Evolutionary conservation across 225 moss, liverwort and hornwort genomes (phyloP).

Genomic region (Physcomitrium patens): DNA sequence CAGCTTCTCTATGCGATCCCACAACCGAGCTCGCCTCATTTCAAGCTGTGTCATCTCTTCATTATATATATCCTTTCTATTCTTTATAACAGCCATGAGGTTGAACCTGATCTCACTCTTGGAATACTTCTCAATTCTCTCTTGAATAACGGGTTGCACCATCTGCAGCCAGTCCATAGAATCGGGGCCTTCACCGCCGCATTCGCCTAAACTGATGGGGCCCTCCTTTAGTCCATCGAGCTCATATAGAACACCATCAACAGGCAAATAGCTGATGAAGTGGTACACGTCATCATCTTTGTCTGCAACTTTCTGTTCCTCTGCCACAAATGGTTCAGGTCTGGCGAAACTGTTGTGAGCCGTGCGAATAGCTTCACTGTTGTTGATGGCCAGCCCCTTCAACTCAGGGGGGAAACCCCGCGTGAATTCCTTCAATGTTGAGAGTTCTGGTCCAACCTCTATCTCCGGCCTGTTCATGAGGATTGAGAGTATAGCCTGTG

Average conservation of each 20-base stretch:
- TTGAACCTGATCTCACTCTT: conserved; percentile 98
- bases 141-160: conserved; percentile 98
- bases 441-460: conserved; percentile 86
- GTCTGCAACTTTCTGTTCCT: conserved; percentile 88
- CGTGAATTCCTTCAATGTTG: conserved; percentile 82
- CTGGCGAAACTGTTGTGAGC: conserved; percentile 98
- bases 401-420: conserved; percentile 84
- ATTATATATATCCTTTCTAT: conserved; percentile 83
- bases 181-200: conserved; percentile 62
- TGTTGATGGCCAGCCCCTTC: conserved; percentile 95
- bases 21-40: conserved; percentile 59
- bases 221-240: conserved; percentile 98
- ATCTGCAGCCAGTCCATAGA: conserved; percentile 85
- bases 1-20: conserved; percentile 58
- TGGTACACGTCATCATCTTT: conserved; percentile 96
- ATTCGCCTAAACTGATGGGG: conserved; percentile 86
- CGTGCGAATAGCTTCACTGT: conserved; percentile 93
- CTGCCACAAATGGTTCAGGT: conserved; percentile 92
- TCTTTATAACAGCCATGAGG: conserved; percentile 94
- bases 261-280: conserved; percentile 95
- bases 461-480: conserved; percentile 93
- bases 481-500: conserved; percentile 96
- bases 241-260: conserved; percentile 89
- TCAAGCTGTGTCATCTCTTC: conserved; percentile 73
- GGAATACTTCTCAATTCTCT: conserved; percentile 90